A percentile compares a stretch with the other conserved stretches of the same genome.
phyloP scores from a whole-genome alignment of 2,329 filamentous ascomycete genomes.

The Fonsecaea erecta region DNA sequence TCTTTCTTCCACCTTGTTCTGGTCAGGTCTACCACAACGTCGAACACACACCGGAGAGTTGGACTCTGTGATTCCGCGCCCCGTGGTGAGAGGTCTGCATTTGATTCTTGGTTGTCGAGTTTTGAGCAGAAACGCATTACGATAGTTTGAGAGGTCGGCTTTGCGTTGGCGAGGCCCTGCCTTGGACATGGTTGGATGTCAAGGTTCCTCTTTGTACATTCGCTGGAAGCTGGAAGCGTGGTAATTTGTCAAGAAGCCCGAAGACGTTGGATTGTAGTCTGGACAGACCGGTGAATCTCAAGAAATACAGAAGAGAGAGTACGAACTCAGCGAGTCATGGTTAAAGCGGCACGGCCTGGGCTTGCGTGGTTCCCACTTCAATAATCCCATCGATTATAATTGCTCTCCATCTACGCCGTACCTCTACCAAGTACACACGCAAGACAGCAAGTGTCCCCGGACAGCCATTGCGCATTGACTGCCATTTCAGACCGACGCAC shows the following conservation, averaged over 20 bases:
- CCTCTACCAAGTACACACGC: no score
- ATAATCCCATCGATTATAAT: no score
- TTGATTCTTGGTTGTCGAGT: neutral
- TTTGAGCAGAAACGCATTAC: neutral
- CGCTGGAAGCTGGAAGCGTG: neutral
- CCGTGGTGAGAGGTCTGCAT: neutral
- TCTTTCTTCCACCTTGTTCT: neutral
- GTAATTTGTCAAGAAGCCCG: no score
- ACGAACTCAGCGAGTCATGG: no score
- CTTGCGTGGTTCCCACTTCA: no score
- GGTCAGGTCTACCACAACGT: neutral
- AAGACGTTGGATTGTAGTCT: neutral
- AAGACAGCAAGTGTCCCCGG: no score
- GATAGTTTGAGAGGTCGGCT: neutral
- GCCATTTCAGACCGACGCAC: no score
- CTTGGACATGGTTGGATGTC: neutral
- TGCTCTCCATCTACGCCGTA: no score
- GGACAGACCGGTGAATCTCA: neutral
- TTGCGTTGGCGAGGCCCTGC: neutral
- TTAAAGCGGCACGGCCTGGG: neutral
- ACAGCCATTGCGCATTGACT: no score
- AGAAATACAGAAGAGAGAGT: no score
- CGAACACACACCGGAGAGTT: neutral
- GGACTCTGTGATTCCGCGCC: neutral
- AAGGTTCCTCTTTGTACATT: neutral